A percentile compares a stretch with the other conserved stretches of the same genome.
phyloP scores from a whole-genome alignment of 345 rosid species.

The Lepidium didymum region DNA sequence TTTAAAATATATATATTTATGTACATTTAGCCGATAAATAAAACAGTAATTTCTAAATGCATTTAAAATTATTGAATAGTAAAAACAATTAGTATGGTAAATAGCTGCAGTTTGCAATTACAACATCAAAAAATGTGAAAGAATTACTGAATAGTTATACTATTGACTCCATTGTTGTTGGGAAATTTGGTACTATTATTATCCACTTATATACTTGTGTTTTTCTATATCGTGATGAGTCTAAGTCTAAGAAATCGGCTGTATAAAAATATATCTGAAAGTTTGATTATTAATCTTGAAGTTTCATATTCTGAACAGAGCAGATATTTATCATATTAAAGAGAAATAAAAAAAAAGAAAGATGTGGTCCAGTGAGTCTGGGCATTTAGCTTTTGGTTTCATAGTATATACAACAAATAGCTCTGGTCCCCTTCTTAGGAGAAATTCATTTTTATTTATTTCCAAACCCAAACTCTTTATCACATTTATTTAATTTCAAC shows the following conservation, averaged over 20 bases:
- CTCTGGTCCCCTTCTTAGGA: conserved; percentile 28
- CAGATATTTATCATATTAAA: neutral
- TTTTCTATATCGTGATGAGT: conserved; percentile 14
- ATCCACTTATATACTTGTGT: neutral
- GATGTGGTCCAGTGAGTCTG: conserved; percentile 20
- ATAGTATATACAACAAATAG: conserved; percentile 13
- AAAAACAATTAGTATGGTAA: too few species aligned
- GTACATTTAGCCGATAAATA: too few species aligned
- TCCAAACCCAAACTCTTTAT: neutral
- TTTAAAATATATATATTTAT: too few species aligned
- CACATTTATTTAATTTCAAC: neutral
- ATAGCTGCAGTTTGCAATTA: too few species aligned
- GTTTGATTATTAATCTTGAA: too few species aligned
- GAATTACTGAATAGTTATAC: too few species aligned
- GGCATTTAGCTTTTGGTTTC: conserved; percentile 18
- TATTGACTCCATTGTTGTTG: too few species aligned
- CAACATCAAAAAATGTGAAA: too few species aligned
- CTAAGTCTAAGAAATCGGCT: conserved; percentile 29
- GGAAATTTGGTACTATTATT: neutral
- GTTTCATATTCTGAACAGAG: neutral
- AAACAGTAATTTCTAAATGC: too few species aligned
- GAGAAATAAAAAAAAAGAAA: neutral
- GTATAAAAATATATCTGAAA: neutral
- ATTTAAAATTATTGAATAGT: too few species aligned
- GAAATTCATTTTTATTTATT: neutral